Evolutionary conservation across 805 yeast species (phyloP), one percentile per base, ranked within the genome.

Genomic region (Ogataea henricii): DNA sequence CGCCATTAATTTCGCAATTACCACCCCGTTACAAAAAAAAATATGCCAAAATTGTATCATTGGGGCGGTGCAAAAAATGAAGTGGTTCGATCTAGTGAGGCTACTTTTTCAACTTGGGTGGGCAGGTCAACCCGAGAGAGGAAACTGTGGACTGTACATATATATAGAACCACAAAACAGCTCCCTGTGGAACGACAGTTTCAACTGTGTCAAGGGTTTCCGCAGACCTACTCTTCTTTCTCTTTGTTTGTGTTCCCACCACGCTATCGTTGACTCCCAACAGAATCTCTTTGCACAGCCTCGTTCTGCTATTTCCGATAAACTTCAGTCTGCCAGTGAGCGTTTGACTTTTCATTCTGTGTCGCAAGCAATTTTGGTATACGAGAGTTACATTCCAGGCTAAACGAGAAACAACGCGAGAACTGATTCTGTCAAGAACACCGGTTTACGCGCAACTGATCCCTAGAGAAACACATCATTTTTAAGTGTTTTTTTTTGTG

Each of bases 291-390:
- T 10, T 21, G 44, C 44, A 40, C 44, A 30, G 44, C 44, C 44
- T n/a, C 21, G 9, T 14, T 30, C 36, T 30, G 44, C n/a, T 40
- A 40, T 21, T 29, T 40, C 44, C 44, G 44, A 40, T 40, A 40
- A 38, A 40, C 27, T 30, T 40, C 44, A 21, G 20, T 29, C 27
- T 30, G 43, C 12, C 32, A 23, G 40, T 18, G 33, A 39, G 42
- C 42, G 42, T 39, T 17, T 26, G 34, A 30, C 9, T n/a, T 22
- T 14, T 27, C 4, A 17, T 26, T 25, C 27, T 35, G 39, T 22
- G 27, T 17, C 20, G 17, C 16, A 39, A 18, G 33, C 42, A 17
- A 14, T 6, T 8, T 27, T 34, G n/a, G 37, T 34, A 39, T 7
- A 9, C 10, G 3, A 25, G 17, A 26, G 21, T 22, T 14, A 39